Base-by-base conservation (phyloP, 2,329 filamentous ascomycete genomes). In the Ophiostoma novo-ulmi region DNA sequence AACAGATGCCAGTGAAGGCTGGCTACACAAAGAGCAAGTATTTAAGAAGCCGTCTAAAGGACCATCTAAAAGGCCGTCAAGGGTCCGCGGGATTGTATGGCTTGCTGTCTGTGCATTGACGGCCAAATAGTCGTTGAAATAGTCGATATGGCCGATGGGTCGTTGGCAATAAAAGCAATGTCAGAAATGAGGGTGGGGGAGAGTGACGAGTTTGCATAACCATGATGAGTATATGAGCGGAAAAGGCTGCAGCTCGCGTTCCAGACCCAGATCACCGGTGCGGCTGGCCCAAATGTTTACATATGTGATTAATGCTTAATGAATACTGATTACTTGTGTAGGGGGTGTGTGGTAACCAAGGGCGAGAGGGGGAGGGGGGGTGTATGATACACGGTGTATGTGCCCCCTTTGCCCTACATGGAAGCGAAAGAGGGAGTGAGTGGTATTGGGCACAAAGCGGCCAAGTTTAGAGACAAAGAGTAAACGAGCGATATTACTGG, bases 201-300 rank as follows among this genome's bases (percentile, higher is more conserved):
- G 17, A 48, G 44, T 48, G 44, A 48, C 44, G 17, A 48, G 17
- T 17, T 8, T 7, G 5, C 31, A 20, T 44, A 17, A n/a, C 7
- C 10, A 31, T 31, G 31, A 31, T 31, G 52, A 58, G 22, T 10
- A 11, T 11, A 4, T 10, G 52, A 10, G 52, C 26, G 14, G 58
- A 63, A 61, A 35, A 63, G 22, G 58, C 58, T 63, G 58, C 58
- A 63, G 26, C 58, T 58, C n/a, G n/a, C 8, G 58, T 63, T 63
- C 58, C 58, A 63, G 58, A 63, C 58, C 58, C 26, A 63, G 58
- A 31, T 63, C 26, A 63, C 58, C 58, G 58, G 58, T 63, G 58
- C 58, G 58, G 58, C 26, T 63, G 58, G 58, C 26, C 58, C 58
- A 63, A 63, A 13, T 48, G 41, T 44, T 6, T 44, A 31, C 31